A percentile compares a stretch with the other conserved stretches of the same genome.
These are phyloP conservation scores for Fraxinus quadrangulata DNA, from an alignment of 257 asterid species.

Conservation along the genomic window DNA sequence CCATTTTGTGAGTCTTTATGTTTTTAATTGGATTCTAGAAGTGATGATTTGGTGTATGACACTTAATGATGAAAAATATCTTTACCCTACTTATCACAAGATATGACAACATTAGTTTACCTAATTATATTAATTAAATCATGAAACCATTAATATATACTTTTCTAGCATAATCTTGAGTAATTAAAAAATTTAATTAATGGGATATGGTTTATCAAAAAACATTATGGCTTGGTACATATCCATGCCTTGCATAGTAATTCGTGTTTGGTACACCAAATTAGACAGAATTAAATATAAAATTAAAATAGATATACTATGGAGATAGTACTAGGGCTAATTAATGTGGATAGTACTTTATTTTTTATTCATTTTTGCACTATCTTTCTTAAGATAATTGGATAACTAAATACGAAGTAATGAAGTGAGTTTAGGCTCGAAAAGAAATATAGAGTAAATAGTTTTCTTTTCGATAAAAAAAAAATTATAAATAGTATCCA, in stretches of 20 bases:
- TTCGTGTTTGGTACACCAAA: neutral
- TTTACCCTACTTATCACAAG: neutral
- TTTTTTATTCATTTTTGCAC: no score
- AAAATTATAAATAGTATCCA: no score
- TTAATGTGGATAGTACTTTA: no score
- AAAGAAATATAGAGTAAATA: no score
- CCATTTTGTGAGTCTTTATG: slow-evolving; percentile 10
- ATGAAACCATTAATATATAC: neutral
- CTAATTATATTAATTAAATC: slow-evolving; percentile 1
- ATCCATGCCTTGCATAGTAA: slow-evolving; percentile 2
- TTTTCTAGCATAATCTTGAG: neutral
- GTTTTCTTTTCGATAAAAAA: no score
- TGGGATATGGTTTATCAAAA: slow-evolving; percentile 5
- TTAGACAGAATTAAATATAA: neutral
- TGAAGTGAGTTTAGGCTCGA: no score
- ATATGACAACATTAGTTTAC: neutral
- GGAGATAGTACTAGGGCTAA: no score
- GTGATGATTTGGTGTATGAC: slow-evolving; percentile 22
- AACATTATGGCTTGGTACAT: neutral
- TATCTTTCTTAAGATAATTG: no score
- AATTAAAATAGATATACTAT: neutral
- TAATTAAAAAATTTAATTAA: neutral
- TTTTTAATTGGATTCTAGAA: slow-evolving; percentile 23
- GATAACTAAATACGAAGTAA: no score
- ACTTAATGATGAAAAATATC: slow-evolving; percentile 15